Conservation (phyloP, 73 alveolate species). For the Effrenium voratum region DNA sequence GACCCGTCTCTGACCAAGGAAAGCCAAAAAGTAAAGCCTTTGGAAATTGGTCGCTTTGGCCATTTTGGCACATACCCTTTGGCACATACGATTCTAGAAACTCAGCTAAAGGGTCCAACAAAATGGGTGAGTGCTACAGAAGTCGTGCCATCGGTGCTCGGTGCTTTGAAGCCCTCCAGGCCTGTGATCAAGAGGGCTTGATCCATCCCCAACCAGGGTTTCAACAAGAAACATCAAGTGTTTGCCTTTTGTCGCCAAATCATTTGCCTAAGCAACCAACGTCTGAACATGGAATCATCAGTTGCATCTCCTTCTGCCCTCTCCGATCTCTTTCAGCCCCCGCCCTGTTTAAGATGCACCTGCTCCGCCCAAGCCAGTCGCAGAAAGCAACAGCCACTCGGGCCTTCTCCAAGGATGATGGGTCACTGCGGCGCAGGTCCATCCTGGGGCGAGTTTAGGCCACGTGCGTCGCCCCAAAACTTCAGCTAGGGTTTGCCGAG, state of each 20-base stretch:
- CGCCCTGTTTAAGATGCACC: neutral
- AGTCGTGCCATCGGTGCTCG: too few species aligned
- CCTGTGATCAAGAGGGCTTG: too few species aligned
- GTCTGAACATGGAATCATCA: neutral
- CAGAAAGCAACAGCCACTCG: neutral
- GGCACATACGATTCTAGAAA: too few species aligned
- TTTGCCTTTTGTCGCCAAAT: neutral
- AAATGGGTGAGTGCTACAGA: too few species aligned
- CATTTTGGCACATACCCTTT: too few species aligned
- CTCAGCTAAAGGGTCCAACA: too few species aligned
- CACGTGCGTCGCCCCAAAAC: too few species aligned
- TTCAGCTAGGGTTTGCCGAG: too few species aligned
- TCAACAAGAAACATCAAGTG: neutral
- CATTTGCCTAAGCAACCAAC: neutral
- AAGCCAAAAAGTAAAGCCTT: neutral
- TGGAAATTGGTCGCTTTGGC: too few species aligned
- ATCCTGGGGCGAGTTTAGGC: too few species aligned
- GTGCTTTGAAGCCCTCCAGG: too few species aligned
- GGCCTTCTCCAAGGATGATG: slow-evolving; percentile 29
- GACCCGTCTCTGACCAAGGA: neutral
- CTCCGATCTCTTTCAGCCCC: neutral
- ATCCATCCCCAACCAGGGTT: too few species aligned
- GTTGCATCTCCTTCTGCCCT: neutral
- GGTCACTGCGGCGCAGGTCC: slow-evolving; percentile 31
- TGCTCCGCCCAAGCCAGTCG: neutral